Evolutionary conservation across 2,329 filamentous ascomycete species (phyloP).

Genomic region (Phyllosticta paracitricarpa): DNA sequence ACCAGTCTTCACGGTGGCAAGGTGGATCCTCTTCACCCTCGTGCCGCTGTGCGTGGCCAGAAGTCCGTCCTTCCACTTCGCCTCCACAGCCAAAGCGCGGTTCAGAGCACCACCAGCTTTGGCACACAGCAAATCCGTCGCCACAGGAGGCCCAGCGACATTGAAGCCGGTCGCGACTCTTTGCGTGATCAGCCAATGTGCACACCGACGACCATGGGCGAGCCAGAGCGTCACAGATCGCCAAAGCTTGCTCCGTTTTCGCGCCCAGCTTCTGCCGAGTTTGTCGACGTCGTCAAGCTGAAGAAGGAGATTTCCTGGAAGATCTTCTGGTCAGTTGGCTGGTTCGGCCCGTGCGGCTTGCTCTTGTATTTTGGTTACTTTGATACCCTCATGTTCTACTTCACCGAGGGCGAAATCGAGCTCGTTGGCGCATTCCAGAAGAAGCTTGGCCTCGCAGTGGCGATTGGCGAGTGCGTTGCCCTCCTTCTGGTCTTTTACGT

Average conservation of each 20-base stretch:
- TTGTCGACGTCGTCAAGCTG: not conserved
- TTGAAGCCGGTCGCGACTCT: not conserved
- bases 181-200: not conserved
- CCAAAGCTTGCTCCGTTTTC: not conserved
- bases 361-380: not conserved
- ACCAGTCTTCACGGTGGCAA: not conserved
- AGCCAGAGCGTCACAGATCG: not conserved
- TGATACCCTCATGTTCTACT: slow-evolving; percentile 4
- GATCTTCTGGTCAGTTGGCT: not conserved
- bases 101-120: not conserved
- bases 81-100: not conserved
- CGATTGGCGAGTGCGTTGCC: not conserved
- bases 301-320: slow-evolving; percentile 1
- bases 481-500: not conserved
- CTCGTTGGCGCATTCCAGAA: slow-evolving; percentile 1
- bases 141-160: not conserved
- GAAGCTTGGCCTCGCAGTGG: not conserved
- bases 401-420: not conserved
- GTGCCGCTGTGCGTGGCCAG: not conserved
- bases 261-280: not conserved
- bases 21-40: not conserved
- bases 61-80: not conserved
- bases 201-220: not conserved
- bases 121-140: not conserved
- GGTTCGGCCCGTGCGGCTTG: slow-evolving; percentile 1